A percentile compares a stretch with the other conserved stretches of the same genome.
Conservation (phyloP, 257 asterid species). For the Perilla frutescens region DNA sequence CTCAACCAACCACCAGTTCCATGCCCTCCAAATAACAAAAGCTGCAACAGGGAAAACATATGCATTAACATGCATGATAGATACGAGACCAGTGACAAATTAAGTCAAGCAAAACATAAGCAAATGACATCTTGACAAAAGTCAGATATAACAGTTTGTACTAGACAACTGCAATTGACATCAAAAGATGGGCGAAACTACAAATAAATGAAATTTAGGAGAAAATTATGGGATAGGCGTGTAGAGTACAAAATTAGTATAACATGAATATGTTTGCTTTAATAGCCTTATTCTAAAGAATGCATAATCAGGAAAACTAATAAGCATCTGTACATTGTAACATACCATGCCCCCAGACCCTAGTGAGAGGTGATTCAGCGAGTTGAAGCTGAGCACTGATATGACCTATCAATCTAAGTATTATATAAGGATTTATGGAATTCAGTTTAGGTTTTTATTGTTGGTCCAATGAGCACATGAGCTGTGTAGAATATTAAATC, state of each 20-base stretch:
- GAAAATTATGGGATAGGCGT: slow-evolving; percentile 11
- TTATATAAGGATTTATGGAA: background rate
- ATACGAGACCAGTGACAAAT: slow-evolving; percentile 20
- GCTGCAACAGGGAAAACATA: slow-evolving; percentile 56
- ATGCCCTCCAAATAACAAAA: slow-evolving; percentile 96
- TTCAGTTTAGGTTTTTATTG: background rate
- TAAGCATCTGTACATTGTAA: background rate
- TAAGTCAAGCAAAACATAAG: background rate
- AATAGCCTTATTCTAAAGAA: background rate
- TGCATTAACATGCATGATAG: slow-evolving; percentile 23
- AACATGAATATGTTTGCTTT: background rate
- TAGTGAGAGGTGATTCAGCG: slow-evolving; percentile 18
- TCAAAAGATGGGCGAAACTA: slow-evolving; percentile 18
- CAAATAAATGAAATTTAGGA: background rate
- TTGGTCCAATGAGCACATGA: background rate
- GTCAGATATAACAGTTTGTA: slow-evolving; percentile 22
- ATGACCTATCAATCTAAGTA: slow-evolving; percentile 9
- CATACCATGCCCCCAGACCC: background rate
- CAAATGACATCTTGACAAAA: slow-evolving; percentile 15
- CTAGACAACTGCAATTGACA: slow-evolving; percentile 5
- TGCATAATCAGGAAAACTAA: slow-evolving; percentile 6
- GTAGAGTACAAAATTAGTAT: background rate
- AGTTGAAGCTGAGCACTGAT: background rate
- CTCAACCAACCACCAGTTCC: slow-evolving; percentile 99
- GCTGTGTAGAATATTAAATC: slow-evolving; percentile 13